Conservation (phyloP, 208 protist genomes). For the Vickermania ingenoplastis region DNA sequence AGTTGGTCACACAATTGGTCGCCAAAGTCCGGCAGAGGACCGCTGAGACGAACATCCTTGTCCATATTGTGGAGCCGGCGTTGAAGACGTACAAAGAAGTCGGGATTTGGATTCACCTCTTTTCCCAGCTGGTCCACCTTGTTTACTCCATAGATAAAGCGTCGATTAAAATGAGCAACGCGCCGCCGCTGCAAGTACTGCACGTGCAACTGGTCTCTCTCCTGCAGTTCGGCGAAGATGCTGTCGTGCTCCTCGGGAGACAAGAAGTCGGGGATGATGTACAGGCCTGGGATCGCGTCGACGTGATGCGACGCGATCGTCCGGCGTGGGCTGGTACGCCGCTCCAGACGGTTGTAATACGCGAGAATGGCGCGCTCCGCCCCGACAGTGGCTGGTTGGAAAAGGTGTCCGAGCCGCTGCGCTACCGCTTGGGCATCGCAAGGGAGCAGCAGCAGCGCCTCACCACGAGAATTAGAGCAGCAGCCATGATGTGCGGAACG, state of each 20-base stretch:
- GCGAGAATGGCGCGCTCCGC: neutral
- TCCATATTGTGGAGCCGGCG: constrained; percentile 40
- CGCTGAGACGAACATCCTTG: constrained; percentile 14
- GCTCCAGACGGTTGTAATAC: neutral
- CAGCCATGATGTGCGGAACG: neutral
- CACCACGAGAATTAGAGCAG: neutral
- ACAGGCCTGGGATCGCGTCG: constrained; percentile 36
- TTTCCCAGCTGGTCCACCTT: constrained; percentile 29
- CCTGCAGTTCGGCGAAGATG: constrained; percentile 31
- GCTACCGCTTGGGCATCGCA: constrained; percentile 10
- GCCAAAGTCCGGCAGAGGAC: constrained; percentile 9
- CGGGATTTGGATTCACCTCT: constrained; percentile 37
- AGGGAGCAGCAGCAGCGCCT: constrained; percentile 10
- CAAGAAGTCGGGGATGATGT: constrained; percentile 47
- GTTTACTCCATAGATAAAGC: constrained; percentile 71
- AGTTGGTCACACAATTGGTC: constrained; percentile 43
- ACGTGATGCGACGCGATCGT: constrained; percentile 12
- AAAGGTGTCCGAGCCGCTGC: constrained; percentile 7
- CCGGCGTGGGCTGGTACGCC: neutral
- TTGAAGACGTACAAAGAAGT: constrained; percentile 62
- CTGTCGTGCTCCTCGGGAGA: constrained; percentile 38
- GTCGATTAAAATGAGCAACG: constrained; percentile 72
- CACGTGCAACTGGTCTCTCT: constrained; percentile 12
- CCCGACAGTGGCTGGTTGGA: constrained; percentile 16
- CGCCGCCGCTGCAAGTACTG: constrained; percentile 51